Evolutionary conservation across 176 grass and related monocot species (phyloP).

Genomic region (Raddia distichophylla): DNA sequence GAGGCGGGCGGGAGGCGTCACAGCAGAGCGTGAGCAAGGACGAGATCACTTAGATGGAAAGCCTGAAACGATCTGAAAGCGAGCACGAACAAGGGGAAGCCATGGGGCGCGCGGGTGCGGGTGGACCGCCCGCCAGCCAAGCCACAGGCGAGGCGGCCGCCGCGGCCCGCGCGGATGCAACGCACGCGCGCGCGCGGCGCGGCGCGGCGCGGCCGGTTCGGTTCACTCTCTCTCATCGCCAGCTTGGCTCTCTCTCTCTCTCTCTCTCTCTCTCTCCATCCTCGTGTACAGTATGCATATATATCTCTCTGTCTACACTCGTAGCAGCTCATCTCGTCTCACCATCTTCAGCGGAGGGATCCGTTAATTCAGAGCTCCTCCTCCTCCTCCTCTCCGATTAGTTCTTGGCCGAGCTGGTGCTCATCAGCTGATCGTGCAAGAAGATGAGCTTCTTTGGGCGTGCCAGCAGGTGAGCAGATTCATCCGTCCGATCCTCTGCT

Average conservation of each 20-base stretch:
- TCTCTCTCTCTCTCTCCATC: background rate
- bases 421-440: background rate
- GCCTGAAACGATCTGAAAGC: background rate
- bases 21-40: background rate
- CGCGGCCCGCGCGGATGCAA: background rate
- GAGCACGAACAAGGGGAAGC: background rate
- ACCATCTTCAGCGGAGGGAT: background rate
- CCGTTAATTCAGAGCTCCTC: background rate
- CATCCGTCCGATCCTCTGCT: background rate
- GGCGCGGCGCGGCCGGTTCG: too few species aligned
- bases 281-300: too few species aligned
- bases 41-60: background rate
- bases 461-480: conserved; percentile 54
- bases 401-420: background rate
- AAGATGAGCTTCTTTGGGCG: conserved; percentile 80
- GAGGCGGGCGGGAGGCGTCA: background rate
- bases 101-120: background rate
- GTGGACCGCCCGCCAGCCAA: background rate
- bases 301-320: background rate
- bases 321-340: background rate
- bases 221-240: conserved; percentile 18
- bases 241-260: conserved; percentile 13
- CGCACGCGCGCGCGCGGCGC: background rate
- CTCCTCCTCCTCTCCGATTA: background rate
- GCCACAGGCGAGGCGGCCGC: too few species aligned